Evolutionary conservation across 129 eudicot genomes (phyloP).

Genomic region (Deinandra increscens): DNA sequence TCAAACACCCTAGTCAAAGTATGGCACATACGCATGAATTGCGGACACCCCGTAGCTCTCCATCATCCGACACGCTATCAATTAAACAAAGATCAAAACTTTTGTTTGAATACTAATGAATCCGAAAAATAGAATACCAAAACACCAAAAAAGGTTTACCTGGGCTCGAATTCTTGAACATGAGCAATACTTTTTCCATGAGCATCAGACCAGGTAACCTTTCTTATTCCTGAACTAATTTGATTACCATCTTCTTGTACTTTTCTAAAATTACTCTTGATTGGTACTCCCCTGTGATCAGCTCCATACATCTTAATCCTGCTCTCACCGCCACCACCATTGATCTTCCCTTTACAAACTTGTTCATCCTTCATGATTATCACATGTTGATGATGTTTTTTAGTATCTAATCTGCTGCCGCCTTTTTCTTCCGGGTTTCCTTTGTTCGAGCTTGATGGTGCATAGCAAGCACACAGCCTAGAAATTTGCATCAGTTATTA

Average conservation of each 20-base stretch:
- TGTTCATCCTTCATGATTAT: slow-evolving; percentile 11
- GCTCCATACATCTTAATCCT: slow-evolving; percentile 9
- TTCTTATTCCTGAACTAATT: slow-evolving; percentile 24
- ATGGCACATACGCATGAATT: slow-evolving; percentile 47
- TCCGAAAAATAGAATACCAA: background rate
- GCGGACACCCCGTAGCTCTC: slow-evolving; percentile 35
- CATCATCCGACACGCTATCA: slow-evolving; percentile 34
- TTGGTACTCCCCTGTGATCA: slow-evolving; percentile 13
- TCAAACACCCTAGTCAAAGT: slow-evolving; percentile 33
- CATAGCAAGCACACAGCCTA: slow-evolving; percentile 47
- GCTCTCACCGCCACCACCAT: slow-evolving; percentile 3
- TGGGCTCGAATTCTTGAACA: slow-evolving; percentile 47
- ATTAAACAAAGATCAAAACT: slow-evolving; percentile 20
- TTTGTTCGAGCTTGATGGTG: slow-evolving; percentile 43
- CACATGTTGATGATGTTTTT: background rate
- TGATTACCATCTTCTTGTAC: slow-evolving; percentile 1
- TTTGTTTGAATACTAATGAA: slow-evolving; percentile 17
- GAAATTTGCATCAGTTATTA: slow-evolving; percentile 37
- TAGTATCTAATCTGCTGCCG: slow-evolving; percentile 10
- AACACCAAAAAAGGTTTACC: slow-evolving; percentile 31
- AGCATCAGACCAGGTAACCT: slow-evolving; percentile 47
- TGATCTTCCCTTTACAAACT: slow-evolving; percentile 7
- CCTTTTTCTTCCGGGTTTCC: slow-evolving; percentile 19
- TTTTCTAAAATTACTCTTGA: slow-evolving; percentile 47
- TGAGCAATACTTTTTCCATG: slow-evolving; percentile 54